Evolutionary conservation across 768 basidiomycete genomes (phyloP), one percentile per base, ranked within the genome.

Genomic region (Lentinula guzmanii): DNA sequence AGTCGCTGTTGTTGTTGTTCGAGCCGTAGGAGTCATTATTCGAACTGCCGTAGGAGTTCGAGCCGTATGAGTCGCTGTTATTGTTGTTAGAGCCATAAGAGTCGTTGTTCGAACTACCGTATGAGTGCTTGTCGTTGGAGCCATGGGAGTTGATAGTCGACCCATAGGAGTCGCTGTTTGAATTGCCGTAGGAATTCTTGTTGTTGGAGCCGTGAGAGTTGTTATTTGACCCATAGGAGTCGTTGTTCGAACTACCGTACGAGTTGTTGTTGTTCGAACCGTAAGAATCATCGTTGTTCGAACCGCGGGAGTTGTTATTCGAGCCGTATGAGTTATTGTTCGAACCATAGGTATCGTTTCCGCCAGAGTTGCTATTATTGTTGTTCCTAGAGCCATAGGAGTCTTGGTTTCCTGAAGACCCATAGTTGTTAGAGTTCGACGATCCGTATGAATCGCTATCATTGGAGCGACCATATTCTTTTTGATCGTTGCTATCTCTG

Each of bases 161-260:
- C 53, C 63, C 62, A 45, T 63, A 51, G 42, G 52, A 58, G 52
- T 61, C 53, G 37, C 45, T 50, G 10, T 10, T 39, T 2, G 16
- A 13, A 7, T 21, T 13, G 52, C 61, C 61, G 18, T 48, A 54
- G 6, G 60, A 61, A 24, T 46, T 15, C 13, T 58, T 41, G 7
- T 52, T 57, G 48, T 57, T 55, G 21, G 59, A 61, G 42, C 64
- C 63, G 43, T 63, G 34, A 37, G 50, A 56, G 45, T 62, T 37
- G 45, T 57, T 41, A 50, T 55, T 61, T 7, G 45, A 41, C 3
- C 60, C 42, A 35, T 62, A 64, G 51, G 59, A 45, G 61, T 58
- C 58, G n/a, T 52, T 62, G 58, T 52, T 56, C 57, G 43, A 46
- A 9, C 46, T 13, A 10, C 52, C 54, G 34, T 31, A 58, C 7